phyloP scores from a whole-genome alignment of 108 stramenopile species.

The Discostella pseudostelligera region DNA sequence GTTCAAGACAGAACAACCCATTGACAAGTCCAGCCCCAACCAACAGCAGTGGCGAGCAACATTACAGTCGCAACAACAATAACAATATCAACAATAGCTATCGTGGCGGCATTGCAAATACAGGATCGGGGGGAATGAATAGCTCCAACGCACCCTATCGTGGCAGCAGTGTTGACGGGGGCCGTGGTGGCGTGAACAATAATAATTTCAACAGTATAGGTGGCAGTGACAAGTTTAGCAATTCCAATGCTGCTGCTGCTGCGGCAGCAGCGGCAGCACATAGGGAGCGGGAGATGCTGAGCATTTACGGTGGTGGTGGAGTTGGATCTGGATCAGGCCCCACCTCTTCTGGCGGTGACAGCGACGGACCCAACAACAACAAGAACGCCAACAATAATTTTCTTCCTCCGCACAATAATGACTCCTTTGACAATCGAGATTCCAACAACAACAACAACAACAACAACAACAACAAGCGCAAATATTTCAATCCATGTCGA shows the following conservation, averaged over 20 bases:
- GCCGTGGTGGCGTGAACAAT: too few relatives aligned
- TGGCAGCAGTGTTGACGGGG: not conserved
- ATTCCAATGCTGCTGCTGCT: not conserved
- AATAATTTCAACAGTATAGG: not conserved
- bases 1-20: too few relatives aligned
- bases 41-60: too few relatives aligned
- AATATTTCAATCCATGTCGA: slow-evolving; percentile 38
- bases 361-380: not conserved
- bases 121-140: not conserved
- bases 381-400: too few relatives aligned
- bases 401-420: too few relatives aligned
- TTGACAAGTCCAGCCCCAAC: too few relatives aligned
- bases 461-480: not conserved
- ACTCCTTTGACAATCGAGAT: not conserved
- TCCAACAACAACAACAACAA: not conserved
- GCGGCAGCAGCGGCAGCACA: too few relatives aligned
- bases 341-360: not conserved
- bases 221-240: not conserved
- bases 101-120: not conserved
- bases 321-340: not conserved
- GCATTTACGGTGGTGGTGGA: slow-evolving; percentile 36
- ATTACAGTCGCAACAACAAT: slow-evolving; percentile 4
- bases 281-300: slow-evolving; percentile 40
- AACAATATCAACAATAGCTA: slow-evolving; percentile 6
- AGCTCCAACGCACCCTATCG: not conserved